These are phyloP conservation scores for Fusarium guadeloupense DNA, from an alignment of 2,329 filamentous ascomycete species.

Conservation along the genomic window DNA sequence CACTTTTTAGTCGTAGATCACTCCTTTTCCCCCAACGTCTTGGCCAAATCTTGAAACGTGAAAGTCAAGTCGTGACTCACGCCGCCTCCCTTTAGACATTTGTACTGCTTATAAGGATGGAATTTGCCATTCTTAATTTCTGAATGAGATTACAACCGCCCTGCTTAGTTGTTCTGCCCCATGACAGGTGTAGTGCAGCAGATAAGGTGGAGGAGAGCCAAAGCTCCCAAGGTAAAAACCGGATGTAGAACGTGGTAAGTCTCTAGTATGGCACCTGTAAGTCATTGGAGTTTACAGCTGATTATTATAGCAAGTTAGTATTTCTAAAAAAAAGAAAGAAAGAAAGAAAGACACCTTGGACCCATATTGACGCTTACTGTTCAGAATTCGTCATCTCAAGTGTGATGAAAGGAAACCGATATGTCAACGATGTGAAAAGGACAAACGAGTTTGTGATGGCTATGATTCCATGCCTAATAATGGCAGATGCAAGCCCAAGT, in stretches of 20 bases:
- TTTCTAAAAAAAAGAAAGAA: rapidly evolving
- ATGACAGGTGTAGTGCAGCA: no score
- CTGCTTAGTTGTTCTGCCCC: no score
- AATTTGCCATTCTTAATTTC: no score
- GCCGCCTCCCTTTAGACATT: no score
- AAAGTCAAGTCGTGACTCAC: no score
- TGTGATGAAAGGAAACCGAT: constrained; percentile 22
- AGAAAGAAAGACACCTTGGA: rapidly evolving
- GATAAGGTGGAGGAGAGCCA: constrained; percentile 9
- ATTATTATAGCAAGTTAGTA: constrained; percentile 10
- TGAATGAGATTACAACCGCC: no score
- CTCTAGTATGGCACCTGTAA: rapidly evolving
- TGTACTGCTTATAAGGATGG: no score
- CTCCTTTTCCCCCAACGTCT: no score
- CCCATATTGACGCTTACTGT: neutral
- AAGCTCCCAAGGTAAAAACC: constrained; percentile 14
- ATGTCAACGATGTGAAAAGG: constrained; percentile 15
- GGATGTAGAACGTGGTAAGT: constrained; percentile 24
- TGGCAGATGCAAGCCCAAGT: neutral
- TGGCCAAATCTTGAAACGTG: no score
- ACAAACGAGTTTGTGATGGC: constrained; percentile 13
- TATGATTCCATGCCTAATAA: neutral
- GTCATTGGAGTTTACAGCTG: neutral
- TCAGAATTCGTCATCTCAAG: constrained; percentile 22
- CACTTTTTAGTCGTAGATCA: no score